These are phyloP conservation scores for Suillus sp. DNA, from an alignment of 768 basidiomycete species.

Conservation along the genomic window DNA sequence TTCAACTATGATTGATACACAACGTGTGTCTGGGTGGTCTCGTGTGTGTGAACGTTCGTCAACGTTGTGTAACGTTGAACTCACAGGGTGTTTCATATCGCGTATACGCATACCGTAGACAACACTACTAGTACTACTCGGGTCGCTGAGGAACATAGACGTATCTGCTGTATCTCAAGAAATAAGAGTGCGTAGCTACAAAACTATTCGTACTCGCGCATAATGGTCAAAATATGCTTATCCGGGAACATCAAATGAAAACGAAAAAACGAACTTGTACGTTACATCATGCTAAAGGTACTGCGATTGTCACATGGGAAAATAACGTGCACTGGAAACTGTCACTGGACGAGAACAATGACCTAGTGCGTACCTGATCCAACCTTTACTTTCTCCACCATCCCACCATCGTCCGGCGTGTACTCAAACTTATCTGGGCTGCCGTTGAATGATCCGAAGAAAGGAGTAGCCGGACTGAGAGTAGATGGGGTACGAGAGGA, in stretches of 20 bases:
- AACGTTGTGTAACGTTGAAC: too few species aligned
- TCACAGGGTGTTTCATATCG: not conserved
- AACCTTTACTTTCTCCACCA: conserved; percentile 29
- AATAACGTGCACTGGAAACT: not conserved
- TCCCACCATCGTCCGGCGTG: conserved; percentile 23
- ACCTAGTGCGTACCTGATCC: conserved; percentile 16
- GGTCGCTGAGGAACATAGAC: not conserved
- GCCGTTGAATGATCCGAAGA: conserved; percentile 54
- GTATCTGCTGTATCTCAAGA: conserved; percentile 7
- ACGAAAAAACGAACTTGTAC: not conserved
- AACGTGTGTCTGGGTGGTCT: too few species aligned
- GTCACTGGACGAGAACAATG: not conserved
- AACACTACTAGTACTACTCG: not conserved
- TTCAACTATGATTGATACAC: too few species aligned
- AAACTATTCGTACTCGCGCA: conserved; percentile 3
- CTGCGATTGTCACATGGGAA: not conserved
- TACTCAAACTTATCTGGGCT: conserved; percentile 35
- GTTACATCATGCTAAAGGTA: conserved; percentile 7
- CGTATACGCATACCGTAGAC: not conserved
- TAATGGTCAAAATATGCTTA: conserved; percentile 1
- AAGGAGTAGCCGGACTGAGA: conserved; percentile 71
- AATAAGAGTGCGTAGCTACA: conserved; percentile 1
- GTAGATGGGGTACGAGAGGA: conserved; percentile 66
- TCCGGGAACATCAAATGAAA: conserved; percentile 1
- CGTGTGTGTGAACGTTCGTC: too few species aligned